A percentile compares a stretch with the other conserved stretches of the same genome.
These are phyloP conservation scores for Allodekkera sacchari DNA, from an alignment of 805 yeast species.

Conservation along the genomic window DNA sequence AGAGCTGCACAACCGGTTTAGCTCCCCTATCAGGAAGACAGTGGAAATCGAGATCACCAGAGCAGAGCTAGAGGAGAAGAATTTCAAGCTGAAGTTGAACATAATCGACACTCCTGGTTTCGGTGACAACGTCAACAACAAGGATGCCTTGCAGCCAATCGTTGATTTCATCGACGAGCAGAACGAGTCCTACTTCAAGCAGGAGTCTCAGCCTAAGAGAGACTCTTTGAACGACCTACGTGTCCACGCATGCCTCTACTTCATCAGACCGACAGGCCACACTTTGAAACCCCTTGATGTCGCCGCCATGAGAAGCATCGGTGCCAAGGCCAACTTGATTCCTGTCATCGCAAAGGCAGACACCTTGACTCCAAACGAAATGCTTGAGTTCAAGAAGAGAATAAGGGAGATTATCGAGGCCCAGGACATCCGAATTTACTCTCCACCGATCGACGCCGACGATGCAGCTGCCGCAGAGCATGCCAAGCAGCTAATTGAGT, in stretches of 20 bases:
- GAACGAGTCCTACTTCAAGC: conserved; percentile 81
- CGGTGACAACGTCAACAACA: conserved; percentile 84
- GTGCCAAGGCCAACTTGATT: conserved; percentile 74
- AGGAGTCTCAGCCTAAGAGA: conserved; percentile 87
- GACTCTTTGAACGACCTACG: conserved; percentile 61
- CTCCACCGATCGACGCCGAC: conserved; percentile 73
- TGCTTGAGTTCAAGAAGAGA: conserved; percentile 60
- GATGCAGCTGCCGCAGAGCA: conserved; percentile 74
- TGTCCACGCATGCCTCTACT: conserved; percentile 85
- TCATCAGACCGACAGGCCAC: conserved; percentile 87
- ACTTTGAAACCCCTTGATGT: conserved; percentile 82
- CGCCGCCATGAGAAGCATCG: conserved; percentile 76
- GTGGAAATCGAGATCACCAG: conserved; percentile 72
- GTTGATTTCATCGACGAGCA: conserved; percentile 88
- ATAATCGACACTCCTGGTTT: conserved; percentile 91
- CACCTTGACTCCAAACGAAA: conserved; percentile 65
- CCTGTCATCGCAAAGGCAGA: conserved; percentile 90
- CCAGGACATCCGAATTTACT: conserved; percentile 74
- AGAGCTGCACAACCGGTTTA: conserved; percentile 46
- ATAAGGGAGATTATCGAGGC: conserved; percentile 77
- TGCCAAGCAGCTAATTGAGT: conserved; percentile 68
- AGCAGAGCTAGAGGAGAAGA: conserved; percentile 79
- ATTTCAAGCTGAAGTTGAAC: conserved; percentile 67
- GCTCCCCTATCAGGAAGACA: conserved; percentile 56
- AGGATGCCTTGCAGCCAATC: conserved; percentile 79